phyloP scores from a whole-genome alignment of 768 basidiomycete genomes.

The Pleurotus citrinopileatus region DNA sequence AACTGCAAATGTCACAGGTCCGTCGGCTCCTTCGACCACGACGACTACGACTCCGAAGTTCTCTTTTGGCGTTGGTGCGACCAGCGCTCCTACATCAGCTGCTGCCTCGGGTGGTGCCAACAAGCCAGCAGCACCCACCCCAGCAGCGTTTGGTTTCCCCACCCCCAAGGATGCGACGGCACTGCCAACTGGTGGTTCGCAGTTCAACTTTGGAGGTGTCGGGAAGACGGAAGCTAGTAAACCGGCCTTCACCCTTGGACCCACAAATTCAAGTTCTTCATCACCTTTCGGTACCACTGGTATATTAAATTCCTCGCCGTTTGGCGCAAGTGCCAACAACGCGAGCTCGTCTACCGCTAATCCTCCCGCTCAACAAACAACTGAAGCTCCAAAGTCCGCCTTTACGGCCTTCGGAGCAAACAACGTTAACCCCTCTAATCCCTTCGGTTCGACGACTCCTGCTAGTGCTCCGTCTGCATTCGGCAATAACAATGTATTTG shows the following conservation, averaged over 20 bases:
- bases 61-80: slow-evolving; percentile 8
- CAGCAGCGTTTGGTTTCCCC: slow-evolving; percentile 15
- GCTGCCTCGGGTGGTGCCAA: slow-evolving; percentile 10
- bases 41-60: background rate
- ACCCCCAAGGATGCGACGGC: slow-evolving; percentile 1
- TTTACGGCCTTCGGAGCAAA: background rate
- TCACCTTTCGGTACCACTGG: slow-evolving; percentile 9
- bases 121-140: slow-evolving; percentile 4
- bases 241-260: background rate
- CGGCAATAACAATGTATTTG: no score
- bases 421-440: background rate
- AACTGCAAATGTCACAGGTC: no score
- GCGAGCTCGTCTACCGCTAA: no score
- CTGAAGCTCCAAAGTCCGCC: background rate
- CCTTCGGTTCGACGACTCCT: background rate
- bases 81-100: slow-evolving; percentile 12
- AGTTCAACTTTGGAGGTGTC: background rate
- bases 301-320: background rate
- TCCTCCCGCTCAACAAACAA: background rate
- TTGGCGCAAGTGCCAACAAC: background rate
- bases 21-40: no score
- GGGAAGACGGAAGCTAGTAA: background rate
- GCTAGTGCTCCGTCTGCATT: background rate
- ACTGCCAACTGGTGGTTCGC: background rate
- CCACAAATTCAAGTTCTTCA: slow-evolving; percentile 13